A percentile compares a stretch with the other conserved stretches of the same genome.
phyloP scores from a whole-genome alignment of 2,329 filamentous ascomycete species.

The Penicillium sclerotiorum region DNA sequence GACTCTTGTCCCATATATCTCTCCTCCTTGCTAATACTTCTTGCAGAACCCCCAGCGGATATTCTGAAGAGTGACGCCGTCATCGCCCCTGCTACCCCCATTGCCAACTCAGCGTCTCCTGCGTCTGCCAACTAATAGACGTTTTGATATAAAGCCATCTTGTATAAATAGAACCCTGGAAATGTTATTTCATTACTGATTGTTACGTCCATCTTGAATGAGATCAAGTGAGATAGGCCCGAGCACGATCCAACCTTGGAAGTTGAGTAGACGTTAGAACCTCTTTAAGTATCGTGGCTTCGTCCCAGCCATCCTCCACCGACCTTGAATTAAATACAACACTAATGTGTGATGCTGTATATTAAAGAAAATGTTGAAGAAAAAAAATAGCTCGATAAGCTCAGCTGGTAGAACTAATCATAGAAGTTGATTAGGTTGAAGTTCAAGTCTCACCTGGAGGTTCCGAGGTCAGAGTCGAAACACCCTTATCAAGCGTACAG shows the following conservation, averaged over 20 bases:
- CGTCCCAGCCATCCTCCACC: too few relatives aligned
- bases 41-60: constrained; percentile 49
- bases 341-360: too few relatives aligned
- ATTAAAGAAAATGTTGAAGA: too few relatives aligned
- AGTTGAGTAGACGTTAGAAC: too few relatives aligned
- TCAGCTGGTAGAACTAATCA: too few relatives aligned
- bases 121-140: constrained; percentile 55
- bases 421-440: too few relatives aligned
- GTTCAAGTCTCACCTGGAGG: too few relatives aligned
- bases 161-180: constrained; percentile 36
- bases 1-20: background rate
- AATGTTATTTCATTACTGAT: constrained; percentile 11
- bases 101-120: constrained; percentile 44
- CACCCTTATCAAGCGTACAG: too few relatives aligned
- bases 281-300: too few relatives aligned
- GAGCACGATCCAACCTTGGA: background rate
- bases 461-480: too few relatives aligned
- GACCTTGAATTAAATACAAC: too few relatives aligned
- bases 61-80: constrained; percentile 50
- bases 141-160: constrained; percentile 25
- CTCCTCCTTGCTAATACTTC: constrained; percentile 9
- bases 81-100: constrained; percentile 33
- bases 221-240: background rate
- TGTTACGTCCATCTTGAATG: background rate
- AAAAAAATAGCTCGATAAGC: too few relatives aligned